Base-by-base conservation (phyloP, 371 early-diverging fungal genomes). In the Rhizomucor pusillus region DNA sequence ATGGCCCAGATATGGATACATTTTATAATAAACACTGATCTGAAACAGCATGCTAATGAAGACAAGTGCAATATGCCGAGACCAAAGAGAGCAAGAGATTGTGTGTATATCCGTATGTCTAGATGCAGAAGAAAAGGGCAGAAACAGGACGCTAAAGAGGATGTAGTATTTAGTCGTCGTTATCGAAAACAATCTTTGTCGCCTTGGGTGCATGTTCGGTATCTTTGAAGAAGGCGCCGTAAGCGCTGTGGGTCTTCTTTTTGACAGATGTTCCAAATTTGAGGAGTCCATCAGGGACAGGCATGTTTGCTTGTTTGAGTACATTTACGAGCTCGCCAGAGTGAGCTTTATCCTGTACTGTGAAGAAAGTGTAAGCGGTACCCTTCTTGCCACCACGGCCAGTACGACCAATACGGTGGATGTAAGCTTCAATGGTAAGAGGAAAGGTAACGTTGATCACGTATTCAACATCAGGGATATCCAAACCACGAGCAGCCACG, bases 401-500 rank as follows among this genome's bases (percentile, higher is more conserved):
- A 5, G 99, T 98, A 61, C 99, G 88, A 37, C 99, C 99, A 50
- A 93, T 91, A 57, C 97, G 88, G 67, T 94, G 96, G 46, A 94
- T 89, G 35, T 78, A 97, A 58, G 93, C 92, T 65, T 98, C 98
- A 52, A 94, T 92, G 45, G 94, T 94, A 60, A 92, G 75, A 9
- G 99, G 99, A 77, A 99, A 96, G 36, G 97, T 97, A 61, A 92
- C 86, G 76, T 99, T 99, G 74, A 99, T 91, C 12, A 99, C 99
- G 64, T 92, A 90, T 57, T 93, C 92, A n/a, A 99, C 93, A 54
- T 94, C 88, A 34, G 97, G 95, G 59, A 99, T 92, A 77, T 98
- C 98, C 59, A 99, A 80, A 52, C 99, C 99, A 69, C 98, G 86
- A 43, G 96, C 91, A 49, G 92, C 95, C 43, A 97, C 95, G 75